Percentiles rank a stretch among this genome's conserved stretches.
These are phyloP conservation scores for Zygotorulaspora danielsina DNA, from an alignment of 805 yeast species.

Conservation along the genomic window DNA sequence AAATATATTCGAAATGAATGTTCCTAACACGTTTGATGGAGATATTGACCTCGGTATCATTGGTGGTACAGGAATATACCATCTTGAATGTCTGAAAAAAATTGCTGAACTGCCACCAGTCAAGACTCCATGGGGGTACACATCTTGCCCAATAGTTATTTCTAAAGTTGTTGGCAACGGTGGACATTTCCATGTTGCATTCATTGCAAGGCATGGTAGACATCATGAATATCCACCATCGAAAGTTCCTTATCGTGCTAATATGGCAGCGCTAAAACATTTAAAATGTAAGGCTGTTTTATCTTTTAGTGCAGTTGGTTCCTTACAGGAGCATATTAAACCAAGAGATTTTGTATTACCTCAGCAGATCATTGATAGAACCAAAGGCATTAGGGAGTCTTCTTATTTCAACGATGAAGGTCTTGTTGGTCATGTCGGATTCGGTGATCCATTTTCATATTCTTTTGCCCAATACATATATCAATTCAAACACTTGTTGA, in stretches of 20 bases:
- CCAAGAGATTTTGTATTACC: slow-evolving; percentile 98
- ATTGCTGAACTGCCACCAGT: slow-evolving; percentile 73
- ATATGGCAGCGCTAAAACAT: slow-evolving; percentile 89
- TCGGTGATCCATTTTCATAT: slow-evolving; percentile 93
- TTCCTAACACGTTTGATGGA: slow-evolving; percentile 25
- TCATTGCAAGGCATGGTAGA: slow-evolving; percentile 89
- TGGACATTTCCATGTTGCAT: slow-evolving; percentile 69
- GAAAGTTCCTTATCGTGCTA: slow-evolving; percentile 89
- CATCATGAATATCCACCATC: slow-evolving; percentile 88
- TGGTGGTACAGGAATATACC: slow-evolving; percentile 98
- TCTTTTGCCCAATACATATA: slow-evolving; percentile 63
- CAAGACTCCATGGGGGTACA: slow-evolving; percentile 96
- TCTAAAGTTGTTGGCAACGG: slow-evolving; percentile 52
- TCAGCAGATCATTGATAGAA: slow-evolving; percentile 92
- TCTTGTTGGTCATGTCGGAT: slow-evolving; percentile 94
- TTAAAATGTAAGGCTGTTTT: slow-evolving; percentile 83
- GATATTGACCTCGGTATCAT: slow-evolving; percentile 76
- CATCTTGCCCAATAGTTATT: slow-evolving; percentile 90
- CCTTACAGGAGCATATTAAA: slow-evolving; percentile 78
- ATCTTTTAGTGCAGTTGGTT: slow-evolving; percentile 96
- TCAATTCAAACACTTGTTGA: slow-evolving; percentile 53
- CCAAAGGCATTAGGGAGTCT: slow-evolving; percentile 88
- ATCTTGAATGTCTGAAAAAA: slow-evolving; percentile 73
- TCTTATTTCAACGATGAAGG: slow-evolving; percentile 84
- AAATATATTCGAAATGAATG: no score